Evolutionary conservation across 129 eudicot genomes (phyloP), one percentile per base, ranked within the genome.

Genomic region (Escallonia herrerae): DNA sequence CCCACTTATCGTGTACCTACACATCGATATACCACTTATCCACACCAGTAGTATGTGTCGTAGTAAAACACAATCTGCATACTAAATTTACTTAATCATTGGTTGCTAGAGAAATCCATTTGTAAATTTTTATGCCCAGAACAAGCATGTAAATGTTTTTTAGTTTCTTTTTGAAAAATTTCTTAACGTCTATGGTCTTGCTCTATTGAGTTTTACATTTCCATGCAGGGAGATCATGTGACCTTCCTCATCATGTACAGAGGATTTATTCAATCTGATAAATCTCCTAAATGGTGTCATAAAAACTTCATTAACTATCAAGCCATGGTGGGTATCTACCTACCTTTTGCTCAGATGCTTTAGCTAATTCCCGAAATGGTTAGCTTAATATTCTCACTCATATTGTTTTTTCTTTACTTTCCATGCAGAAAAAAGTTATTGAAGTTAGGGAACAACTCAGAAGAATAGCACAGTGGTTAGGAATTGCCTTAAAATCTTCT

Each of bases 211-310:
- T 61, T 15, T 58, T 9, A 51, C 62, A 40, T 1, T n/a, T 70
- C 33, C 12, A 46, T 81, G 81, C 90, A 93, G 99, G 99, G 99
- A 61, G 99, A 93, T 55, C 96, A 88, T 78, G 95, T 93, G 74
- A 93, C 96, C 63, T 93, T 93, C 79, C 89, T 93, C 41, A 93
- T 89, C 64, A 87, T 93, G 55, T 88, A 86, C 81, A 86, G 74
- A 75, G 96, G 99, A 67, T 93, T 79, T 86, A 63, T 85, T 12
- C 82, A 83, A 76, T 86, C 95, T 50, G 80, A 84, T 72, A 93
- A 84, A 80, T 93, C 99, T 44, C 77, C 96, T 58, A 81, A 84
- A 58, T 93, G 99, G 99, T 93, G 99, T 77, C 96, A 93, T 69
- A 82, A 76, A 77, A 93, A 93, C 83, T 90, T 68, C 55, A 72